Conservation (phyloP, 768 basidiomycete genomes). For the Calocera viscosa region DNA sequence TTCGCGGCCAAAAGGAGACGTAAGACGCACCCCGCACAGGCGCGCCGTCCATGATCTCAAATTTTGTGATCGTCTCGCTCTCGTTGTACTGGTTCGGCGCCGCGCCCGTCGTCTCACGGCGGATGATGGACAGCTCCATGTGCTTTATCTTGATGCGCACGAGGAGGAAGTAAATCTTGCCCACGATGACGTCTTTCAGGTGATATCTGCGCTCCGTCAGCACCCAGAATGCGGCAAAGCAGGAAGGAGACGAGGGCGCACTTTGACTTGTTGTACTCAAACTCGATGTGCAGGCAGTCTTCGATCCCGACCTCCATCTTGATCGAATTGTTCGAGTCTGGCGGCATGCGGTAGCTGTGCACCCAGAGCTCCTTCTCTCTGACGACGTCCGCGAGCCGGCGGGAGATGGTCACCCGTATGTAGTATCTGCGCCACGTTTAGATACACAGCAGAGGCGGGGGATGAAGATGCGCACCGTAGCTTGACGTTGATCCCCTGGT, state of each 20-base stretch:
- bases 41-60: conserved; percentile 98
- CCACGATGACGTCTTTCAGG: conserved; percentile 95
- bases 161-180: conserved; percentile 97
- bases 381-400: conserved; percentile 81
- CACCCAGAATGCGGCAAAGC: background rate
- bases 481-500: conserved; percentile 97
- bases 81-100: conserved; percentile 99
- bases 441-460: background rate
- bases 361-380: conserved; percentile 97
- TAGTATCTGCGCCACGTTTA: conserved; percentile 52
- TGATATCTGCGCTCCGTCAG: conserved; percentile 58
- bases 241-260: conserved; percentile 29
- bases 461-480: conserved; percentile 48
- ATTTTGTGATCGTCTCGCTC: conserved; percentile 97
- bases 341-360: conserved; percentile 96
- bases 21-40: conserved; percentile 69
- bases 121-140: conserved; percentile 97
- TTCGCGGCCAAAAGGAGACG: background rate
- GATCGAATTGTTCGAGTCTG: conserved; percentile 94
- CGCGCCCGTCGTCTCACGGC: conserved; percentile 90
- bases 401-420: conserved; percentile 76
- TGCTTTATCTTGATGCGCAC: conserved; percentile 99
- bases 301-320: conserved; percentile 99
- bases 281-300: conserved; percentile 97
- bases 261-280: conserved; percentile 99